Conservation (phyloP, 2,329 filamentous ascomycete species). For the Colletotrichum sp. region DNA sequence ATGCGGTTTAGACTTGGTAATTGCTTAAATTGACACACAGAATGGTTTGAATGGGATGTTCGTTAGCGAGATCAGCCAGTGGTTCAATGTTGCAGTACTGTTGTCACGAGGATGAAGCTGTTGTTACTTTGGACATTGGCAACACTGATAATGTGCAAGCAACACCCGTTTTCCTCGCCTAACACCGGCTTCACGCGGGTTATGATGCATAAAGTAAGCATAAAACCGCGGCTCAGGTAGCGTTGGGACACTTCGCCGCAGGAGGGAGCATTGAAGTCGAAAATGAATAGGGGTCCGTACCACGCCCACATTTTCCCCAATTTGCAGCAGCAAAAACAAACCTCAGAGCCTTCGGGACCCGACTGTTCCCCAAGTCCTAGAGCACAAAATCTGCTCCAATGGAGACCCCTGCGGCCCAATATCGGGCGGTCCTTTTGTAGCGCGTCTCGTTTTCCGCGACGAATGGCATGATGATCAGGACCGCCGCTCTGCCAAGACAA, state of each 20-base stretch:
- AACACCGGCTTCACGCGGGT: neutral
- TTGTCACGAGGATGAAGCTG: neutral
- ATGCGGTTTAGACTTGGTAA: neutral
- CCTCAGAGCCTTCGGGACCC: neutral
- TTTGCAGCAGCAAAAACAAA: neutral
- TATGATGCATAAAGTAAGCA: neutral
- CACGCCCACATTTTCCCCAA: neutral
- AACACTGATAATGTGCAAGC: neutral
- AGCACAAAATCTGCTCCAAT: neutral
- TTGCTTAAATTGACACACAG: neutral
- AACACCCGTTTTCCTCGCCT: neutral
- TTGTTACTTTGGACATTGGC: neutral
- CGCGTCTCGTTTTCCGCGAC: neutral
- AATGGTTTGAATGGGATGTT: neutral
- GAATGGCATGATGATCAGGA: constrained; percentile 7
- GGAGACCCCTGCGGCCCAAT: neutral
- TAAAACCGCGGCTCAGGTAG: neutral
- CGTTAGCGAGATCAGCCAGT: neutral
- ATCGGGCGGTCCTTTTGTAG: constrained; percentile 8
- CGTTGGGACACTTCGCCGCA: neutral
- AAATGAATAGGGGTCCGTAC: neutral
- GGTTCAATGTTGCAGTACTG: neutral
- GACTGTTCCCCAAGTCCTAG: neutral
- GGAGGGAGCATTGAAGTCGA: neutral
- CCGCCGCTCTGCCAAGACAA: neutral